These are phyloP conservation scores for Wallacemonas collosoma DNA, from an alignment of 208 protist species.

Conservation along the genomic window DNA sequence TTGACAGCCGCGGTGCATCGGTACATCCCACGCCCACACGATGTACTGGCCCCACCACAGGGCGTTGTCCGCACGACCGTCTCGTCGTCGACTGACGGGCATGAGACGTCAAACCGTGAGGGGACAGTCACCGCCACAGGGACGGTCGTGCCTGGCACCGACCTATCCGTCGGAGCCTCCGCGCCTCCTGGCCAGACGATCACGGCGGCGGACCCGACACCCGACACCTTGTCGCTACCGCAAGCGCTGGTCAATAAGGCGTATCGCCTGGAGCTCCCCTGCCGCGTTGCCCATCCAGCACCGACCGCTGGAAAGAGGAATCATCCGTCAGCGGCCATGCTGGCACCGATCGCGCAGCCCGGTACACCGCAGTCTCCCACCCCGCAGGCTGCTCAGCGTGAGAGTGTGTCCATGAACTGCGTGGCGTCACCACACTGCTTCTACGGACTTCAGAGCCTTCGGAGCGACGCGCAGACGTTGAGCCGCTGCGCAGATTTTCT, in stretches of 20 bases:
- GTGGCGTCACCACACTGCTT: constrained; percentile 55
- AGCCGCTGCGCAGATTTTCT: constrained; percentile 36
- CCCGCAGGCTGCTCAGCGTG: neutral
- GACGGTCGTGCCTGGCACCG: neutral
- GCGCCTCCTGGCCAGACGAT: neutral
- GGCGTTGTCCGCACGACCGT: neutral
- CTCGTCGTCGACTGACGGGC: neutral
- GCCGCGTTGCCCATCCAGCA: neutral
- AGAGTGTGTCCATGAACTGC: constrained; percentile 39
- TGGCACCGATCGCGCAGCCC: neutral
- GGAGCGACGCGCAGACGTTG: constrained; percentile 28
- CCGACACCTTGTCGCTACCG: constrained; percentile 15
- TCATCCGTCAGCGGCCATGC: neutral
- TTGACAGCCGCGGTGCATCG: constrained; percentile 15
- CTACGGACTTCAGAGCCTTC: constrained; percentile 42
- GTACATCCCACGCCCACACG: constrained; percentile 1
- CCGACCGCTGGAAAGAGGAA: neutral
- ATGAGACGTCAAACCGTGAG: too few species aligned
- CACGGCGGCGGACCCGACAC: constrained; percentile 16
- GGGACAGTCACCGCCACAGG: neutral
- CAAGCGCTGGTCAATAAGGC: constrained; percentile 31
- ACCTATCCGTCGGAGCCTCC: neutral
- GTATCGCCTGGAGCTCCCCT: constrained; percentile 52
- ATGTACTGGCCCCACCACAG: neutral
- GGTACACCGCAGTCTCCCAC: neutral